Base-by-base conservation (phyloP, 192 early-diverging fungal species). In the Jimgerdemannia flammicorona region DNA sequence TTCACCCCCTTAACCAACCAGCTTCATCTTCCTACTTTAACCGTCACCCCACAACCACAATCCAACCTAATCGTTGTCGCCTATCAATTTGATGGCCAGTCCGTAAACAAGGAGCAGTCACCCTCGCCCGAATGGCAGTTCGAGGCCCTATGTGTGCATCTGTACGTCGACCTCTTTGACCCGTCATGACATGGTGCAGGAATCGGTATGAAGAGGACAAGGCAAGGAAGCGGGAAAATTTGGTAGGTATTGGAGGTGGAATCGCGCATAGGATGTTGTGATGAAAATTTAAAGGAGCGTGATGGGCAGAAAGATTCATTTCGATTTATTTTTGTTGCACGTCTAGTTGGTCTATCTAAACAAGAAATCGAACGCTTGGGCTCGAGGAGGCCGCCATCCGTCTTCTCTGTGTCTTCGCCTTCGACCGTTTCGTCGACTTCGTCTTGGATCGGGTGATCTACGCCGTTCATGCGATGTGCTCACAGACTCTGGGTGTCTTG, bases 151-250 rank as follows among this genome's bases (percentile, higher is more conserved):
- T 90, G 87, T 66, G 88, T 87, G 42, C 79, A 84, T 68, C 69
- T 90, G 39, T 86, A 84, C 71, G 80, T 87, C 79, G 88, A 88
- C 78, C 80, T 88, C 4, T 88, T 87, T 75, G 88, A 90, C 80
- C 89, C 94, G 0, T 72, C 77, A 18, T 99, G 98, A 97, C 98
- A 99, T 75, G 98, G 98, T 39, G 97, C 98, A 1, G 96, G 92
- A 3, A 93, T 99, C 76, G 98, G 96, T 1, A 79, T 99, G 42
- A 91, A 96, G 95, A 79, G 83, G 81, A 14, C 96, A 98, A 70
- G 96, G 97, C 3, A 76, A 78, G 63, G 95, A 95, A 9, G 92
- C 93, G 4, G 98, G 95, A 3, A 93, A 91, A 67, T 68, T 87
- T 65, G 78, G 84, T 86, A 76, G 65, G 66, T 65, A 39, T 54